A percentile compares a stretch with the other conserved stretches of the same genome.
These are phyloP conservation scores for Aurinia saxatilis DNA, from an alignment of 345 rosid genomes.

Conservation along the genomic window DNA sequence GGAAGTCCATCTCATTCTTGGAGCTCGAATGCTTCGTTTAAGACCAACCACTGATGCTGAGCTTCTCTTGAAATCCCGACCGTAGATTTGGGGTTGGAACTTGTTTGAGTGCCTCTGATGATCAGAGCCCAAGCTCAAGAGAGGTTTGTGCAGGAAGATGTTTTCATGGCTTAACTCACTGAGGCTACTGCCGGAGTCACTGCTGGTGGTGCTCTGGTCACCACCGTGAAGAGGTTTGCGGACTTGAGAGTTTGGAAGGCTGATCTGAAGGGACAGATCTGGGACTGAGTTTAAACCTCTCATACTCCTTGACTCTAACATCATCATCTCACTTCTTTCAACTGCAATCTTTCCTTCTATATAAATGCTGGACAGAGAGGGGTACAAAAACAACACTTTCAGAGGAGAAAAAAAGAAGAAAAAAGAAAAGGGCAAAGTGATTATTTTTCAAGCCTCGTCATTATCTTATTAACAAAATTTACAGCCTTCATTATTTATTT, in stretches of 20 bases:
- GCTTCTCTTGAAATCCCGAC: slow-evolving; percentile 74
- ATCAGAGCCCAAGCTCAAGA: slow-evolving; percentile 60
- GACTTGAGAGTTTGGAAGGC: slow-evolving; percentile 47
- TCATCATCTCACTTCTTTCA: slow-evolving; percentile 19
- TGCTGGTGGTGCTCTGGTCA: slow-evolving; percentile 57
- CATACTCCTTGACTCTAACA: slow-evolving; percentile 38
- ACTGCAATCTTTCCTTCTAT: slow-evolving; percentile 1
- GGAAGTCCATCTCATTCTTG: slow-evolving; percentile 98
- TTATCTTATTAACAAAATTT: slow-evolving; percentile 13
- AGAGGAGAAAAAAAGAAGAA: neutral
- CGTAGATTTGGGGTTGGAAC: slow-evolving; percentile 59
- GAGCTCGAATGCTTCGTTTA: slow-evolving; percentile 76
- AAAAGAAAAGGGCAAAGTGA: neutral
- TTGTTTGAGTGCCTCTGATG: slow-evolving; percentile 35
- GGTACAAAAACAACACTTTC: neutral
- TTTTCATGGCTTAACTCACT: slow-evolving; percentile 76
- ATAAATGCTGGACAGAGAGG: slow-evolving; percentile 25
- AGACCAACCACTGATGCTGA: slow-evolving; percentile 31
- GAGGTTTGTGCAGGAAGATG: slow-evolving; percentile 36
- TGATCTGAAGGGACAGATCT: slow-evolving; percentile 89
- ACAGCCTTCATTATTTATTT: neutral
- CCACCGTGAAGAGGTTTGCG: slow-evolving; percentile 34
- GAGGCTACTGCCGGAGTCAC: slow-evolving; percentile 63
- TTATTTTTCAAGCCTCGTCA: neutral
- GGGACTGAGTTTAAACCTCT: slow-evolving; percentile 36